Base-by-base conservation (phyloP, 129 eudicot species). In the Scalesia atractyloides region DNA sequence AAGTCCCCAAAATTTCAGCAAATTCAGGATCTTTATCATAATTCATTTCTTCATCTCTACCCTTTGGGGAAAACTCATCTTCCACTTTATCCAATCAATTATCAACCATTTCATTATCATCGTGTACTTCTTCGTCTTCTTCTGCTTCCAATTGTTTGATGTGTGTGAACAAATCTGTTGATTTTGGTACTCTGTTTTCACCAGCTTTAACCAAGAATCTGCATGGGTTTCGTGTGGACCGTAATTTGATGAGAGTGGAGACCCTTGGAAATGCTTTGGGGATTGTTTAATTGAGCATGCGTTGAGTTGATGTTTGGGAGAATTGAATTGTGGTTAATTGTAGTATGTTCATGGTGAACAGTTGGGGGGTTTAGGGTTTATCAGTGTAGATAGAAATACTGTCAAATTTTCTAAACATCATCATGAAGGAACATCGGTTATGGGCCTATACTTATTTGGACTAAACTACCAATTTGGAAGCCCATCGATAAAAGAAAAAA, bases 11-110 rank as follows among this genome's bases (percentile, higher is more conserved):
- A 84, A 94, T 88, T 41, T 90, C 91, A 72, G 93, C 97, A 83
- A 94, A 84, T 58, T 94, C 99, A 69, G 99, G 99, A 73, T 94
- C 92, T 61, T 79, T 90, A 70, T 94, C 99, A 80, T 86, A 90
- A 80, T 88, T 84, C 63, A 64, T 80, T 69, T 76, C 91, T 64
- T 80, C 86, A 8, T 81, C 93, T 65, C 68, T 75, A 48, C 78
- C 80, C 49, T 63, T 43, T 47, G 83, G 81, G 33, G 90, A 81
- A 68, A 89, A 83, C 66, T 83, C 95, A 41, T 68, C 83, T 33
- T 79, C 84, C 16, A 68, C 93, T 16, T 80, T 90, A 30, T 77
- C 82, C 76, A 85, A 17, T 73, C 84, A 6, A 79, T 56, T 56
- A 69, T 86, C 89, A 54, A 66, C 73, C 53, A 72, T 69, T 13